Conservation (phyloP, 2,329 filamentous ascomycete genomes). For the Knufia petricola region DNA sequence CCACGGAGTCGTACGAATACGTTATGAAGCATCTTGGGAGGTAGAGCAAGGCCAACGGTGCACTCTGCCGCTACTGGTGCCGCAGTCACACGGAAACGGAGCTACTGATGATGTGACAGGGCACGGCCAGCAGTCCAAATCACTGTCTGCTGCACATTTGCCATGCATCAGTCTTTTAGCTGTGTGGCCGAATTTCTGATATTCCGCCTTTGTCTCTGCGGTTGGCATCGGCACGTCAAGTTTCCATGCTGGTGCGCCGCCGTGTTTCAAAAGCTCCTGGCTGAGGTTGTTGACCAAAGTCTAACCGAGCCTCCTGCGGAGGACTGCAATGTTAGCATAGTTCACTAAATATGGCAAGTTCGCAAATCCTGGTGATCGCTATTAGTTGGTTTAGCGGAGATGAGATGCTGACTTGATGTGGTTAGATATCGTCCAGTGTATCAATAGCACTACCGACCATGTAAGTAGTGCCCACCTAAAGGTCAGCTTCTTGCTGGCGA, state of each 20-base stretch:
- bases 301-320: neutral
- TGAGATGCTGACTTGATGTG: constrained; percentile 2
- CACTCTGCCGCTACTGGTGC: neutral
- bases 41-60: neutral
- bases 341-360: neutral
- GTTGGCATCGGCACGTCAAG: neutral
- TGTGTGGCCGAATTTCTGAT: constrained; percentile 2
- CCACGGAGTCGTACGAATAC: neutral
- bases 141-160: neutral
- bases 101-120: neutral
- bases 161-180: neutral
- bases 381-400: constrained; percentile 5
- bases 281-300: neutral
- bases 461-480: constrained; percentile 2
- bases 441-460: constrained; percentile 20
- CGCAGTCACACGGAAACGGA: neutral
- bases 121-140: neutral
- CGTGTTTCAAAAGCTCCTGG: constrained; percentile 1
- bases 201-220: neutral
- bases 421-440: neutral
- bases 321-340: neutral
- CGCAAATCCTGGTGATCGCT: neutral
- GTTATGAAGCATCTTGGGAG: neutral
- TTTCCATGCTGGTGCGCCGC: neutral
- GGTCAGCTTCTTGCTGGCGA: neutral